A percentile compares a stretch with the other conserved stretches of the same genome.
Conservation (phyloP, 306 rosid species). For the barrel medic (Medicago truncatula) region DNA sequence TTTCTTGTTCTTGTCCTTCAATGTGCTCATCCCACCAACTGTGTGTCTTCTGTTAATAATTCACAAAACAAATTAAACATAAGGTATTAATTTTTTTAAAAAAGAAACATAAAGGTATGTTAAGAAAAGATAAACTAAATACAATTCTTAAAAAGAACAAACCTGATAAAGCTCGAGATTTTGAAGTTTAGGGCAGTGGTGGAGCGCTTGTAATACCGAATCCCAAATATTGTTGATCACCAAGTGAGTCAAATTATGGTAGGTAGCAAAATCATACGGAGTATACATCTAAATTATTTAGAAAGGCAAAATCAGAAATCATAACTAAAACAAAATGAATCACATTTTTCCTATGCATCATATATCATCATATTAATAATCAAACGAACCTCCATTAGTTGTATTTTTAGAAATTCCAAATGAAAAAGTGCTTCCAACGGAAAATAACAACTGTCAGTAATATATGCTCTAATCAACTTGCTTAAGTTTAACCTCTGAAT, state of each 20-base stretch:
- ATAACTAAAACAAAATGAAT: too few relatives aligned
- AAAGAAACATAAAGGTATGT: neutral
- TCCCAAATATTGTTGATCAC: neutral
- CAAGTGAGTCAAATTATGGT: neutral
- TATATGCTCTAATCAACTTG: too few relatives aligned
- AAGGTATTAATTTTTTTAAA: too few relatives aligned
- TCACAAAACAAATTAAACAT: neutral
- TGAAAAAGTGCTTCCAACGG: too few relatives aligned
- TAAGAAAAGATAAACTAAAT: neutral
- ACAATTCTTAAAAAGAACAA: neutral
- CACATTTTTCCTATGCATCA: too few relatives aligned
- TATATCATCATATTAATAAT: too few relatives aligned
- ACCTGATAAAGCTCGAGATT: neutral
- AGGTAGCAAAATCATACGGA: neutral
- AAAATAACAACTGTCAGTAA: too few relatives aligned
- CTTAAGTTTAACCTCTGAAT: too few relatives aligned
- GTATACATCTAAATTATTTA: too few relatives aligned
- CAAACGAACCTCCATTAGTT: neutral
- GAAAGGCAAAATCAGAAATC: too few relatives aligned
- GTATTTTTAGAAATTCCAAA: neutral
- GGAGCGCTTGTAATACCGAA: neutral
- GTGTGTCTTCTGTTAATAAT: neutral
- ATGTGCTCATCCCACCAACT: neutral
- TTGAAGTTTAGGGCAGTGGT: neutral
- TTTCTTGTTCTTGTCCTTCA: neutral